Conservation (phyloP, 208 protist species). For the Leishmania arabica region DNA sequence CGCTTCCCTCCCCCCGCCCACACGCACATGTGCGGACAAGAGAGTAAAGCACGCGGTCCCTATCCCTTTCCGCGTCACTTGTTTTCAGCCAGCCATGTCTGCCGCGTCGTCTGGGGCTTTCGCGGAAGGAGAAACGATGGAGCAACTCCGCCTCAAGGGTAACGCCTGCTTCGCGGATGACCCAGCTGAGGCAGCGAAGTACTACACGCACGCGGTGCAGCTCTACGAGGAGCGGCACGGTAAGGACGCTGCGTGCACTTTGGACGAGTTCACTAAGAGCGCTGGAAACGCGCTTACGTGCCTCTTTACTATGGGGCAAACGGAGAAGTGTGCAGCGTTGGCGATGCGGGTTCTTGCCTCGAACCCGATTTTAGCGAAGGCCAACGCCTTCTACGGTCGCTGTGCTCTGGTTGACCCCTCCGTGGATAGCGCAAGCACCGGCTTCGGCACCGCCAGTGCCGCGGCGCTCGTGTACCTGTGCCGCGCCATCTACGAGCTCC, state of each 20-base stretch:
- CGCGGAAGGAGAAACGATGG: conserved; percentile 39
- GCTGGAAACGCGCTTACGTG: conserved; percentile 86
- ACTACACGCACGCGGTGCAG: conserved; percentile 58
- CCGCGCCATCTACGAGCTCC: conserved; percentile 73
- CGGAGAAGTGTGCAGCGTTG: conserved; percentile 42
- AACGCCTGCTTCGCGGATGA: conserved; percentile 66
- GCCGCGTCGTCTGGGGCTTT: not conserved
- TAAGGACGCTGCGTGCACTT: conserved; percentile 24
- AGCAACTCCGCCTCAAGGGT: conserved; percentile 65
- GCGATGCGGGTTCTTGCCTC: conserved; percentile 45
- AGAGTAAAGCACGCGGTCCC: not conserved
- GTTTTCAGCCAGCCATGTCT: not conserved
- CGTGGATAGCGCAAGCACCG: conserved; percentile 11
- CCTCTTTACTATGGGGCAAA: conserved; percentile 59
- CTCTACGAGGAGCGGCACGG: conserved; percentile 42
- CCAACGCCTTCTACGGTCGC: conserved; percentile 78
- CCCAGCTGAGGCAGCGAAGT: conserved; percentile 43
- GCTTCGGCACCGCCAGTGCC: conserved; percentile 18
- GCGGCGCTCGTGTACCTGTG: conserved; percentile 65
- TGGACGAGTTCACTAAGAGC: conserved; percentile 82
- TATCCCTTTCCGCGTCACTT: not conserved
- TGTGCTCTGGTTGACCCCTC: conserved; percentile 39
- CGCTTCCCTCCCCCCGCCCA: no score
- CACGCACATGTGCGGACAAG: not conserved
- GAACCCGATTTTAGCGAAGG: conserved; percentile 83